Percentiles rank a stretch among this genome's conserved stretches.
Evolutionary conservation across 2,329 filamentous ascomycete genomes (phyloP).

Genomic region (Exophiala sp.): DNA sequence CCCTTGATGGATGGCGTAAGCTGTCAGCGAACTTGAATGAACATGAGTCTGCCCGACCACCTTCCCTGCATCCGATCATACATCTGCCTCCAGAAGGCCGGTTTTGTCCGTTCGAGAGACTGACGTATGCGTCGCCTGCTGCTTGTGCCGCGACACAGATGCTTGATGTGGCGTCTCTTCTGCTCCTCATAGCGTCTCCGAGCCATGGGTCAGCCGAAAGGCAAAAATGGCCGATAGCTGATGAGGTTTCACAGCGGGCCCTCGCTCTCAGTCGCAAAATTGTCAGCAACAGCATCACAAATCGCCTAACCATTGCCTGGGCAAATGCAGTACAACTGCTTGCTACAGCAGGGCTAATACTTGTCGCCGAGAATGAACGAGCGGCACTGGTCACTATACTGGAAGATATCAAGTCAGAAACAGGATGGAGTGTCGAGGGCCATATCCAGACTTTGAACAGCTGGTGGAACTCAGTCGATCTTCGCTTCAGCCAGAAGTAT

Average conservation of each 20-base stretch:
- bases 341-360: neutral
- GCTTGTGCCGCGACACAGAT: constrained; percentile 18
- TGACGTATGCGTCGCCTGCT: neutral
- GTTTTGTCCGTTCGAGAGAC: neutral
- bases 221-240: neutral
- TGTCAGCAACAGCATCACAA: neutral
- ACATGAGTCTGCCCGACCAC: neutral
- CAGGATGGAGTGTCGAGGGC: constrained; percentile 3
- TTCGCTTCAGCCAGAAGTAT: too few species aligned
- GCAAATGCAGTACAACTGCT: constrained; percentile 2
- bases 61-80: neutral
- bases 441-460: neutral
- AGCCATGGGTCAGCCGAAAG: neutral
- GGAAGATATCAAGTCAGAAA: constrained; percentile 1
- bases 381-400: neutral
- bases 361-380: neutral
- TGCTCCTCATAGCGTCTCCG: constrained; percentile 14
- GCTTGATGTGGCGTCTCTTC: constrained; percentile 12
- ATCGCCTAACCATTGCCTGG: neutral
- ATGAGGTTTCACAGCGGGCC: neutral
- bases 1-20: neutral
- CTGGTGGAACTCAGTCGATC: constrained; percentile 3
- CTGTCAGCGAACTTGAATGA: neutral
- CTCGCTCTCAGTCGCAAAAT: neutral
- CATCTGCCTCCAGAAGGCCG: neutral